Evolutionary conservation across 441 rosid genomes (phyloP), one percentile per base, ranked within the genome.

Genomic region (Pelargonium australe): DNA sequence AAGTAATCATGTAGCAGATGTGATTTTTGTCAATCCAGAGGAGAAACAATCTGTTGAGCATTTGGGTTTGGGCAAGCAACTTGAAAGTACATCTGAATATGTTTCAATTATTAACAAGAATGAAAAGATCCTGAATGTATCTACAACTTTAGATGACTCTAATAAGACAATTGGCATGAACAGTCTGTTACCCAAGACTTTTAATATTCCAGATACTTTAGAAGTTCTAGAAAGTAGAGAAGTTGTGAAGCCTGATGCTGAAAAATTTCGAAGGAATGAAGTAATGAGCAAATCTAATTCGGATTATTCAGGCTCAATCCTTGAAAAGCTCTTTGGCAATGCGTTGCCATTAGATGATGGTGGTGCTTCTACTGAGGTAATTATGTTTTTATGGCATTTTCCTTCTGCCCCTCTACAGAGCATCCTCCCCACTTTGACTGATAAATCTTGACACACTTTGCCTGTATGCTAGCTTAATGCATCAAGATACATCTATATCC

Each of bases 301-400:
- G 20, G 76, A 72, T 53, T 68, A 77, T 63, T 79, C 87, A 69
- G 75, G 86, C 69, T 85, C 97, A 72, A 84, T 90, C 79, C 87
- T 92, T 64, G 95, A 89, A 77, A 89, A 86, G 83, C 80, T 89
- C 68, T 92, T 95, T 73, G 77, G 86, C 75, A 84, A 81, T 64
- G 88, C 86, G 63, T 75, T 83, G 70, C 81, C 87, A 61, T 73
- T 84, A 70, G 84, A 83, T 72, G 84, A 49, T 76, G 80, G 77
- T 65, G 86, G 73, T 74, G 69, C 89, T 68, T 74, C 88, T 66
- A 72, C 70, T 72, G 83, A 85, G 98, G 99, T 95, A 85, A 67
- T 68, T 17, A 37, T 73, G 53, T 63, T 76, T 63, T 55, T 1
- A 57, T 19, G 31, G 31, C 63, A 19, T 31, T 57, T 57, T 57